phyloP scores from a whole-genome alignment of 257 asterid species.

The Jacaranda mimosifolia region DNA sequence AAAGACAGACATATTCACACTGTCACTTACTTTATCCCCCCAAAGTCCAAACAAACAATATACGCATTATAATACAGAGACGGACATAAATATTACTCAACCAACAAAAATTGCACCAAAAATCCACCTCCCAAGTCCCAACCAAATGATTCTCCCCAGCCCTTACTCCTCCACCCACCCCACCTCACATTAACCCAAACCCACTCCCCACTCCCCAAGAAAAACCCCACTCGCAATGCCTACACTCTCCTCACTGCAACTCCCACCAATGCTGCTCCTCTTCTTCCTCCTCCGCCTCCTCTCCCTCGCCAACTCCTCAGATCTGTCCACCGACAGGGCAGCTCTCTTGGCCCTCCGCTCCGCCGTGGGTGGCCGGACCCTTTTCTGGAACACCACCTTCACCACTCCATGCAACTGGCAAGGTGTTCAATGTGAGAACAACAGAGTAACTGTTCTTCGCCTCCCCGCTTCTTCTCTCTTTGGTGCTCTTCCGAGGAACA shows the following conservation, averaged over 20 bases:
- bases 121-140: constrained; percentile 11
- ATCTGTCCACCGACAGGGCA: constrained; percentile 62
- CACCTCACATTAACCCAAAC: constrained; percentile 26
- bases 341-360: constrained; percentile 74
- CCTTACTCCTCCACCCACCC: neutral
- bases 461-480: constrained; percentile 77
- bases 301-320: constrained; percentile 45
- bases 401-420: constrained; percentile 74
- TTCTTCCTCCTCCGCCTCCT: constrained; percentile 43
- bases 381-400: constrained; percentile 63
- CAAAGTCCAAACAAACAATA: neutral
- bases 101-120: constrained; percentile 14
- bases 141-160: constrained; percentile 34
- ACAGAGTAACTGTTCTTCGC: constrained; percentile 71
- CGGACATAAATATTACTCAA: neutral
- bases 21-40: constrained; percentile 30
- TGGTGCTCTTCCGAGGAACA: constrained; percentile 57
- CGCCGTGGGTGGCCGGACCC: constrained; percentile 74
- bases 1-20: constrained; percentile 32
- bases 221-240: constrained; percentile 34
- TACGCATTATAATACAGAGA: neutral
- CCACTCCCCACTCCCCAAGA: constrained; percentile 13
- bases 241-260: constrained; percentile 2
- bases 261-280: constrained; percentile 40
- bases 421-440: constrained; percentile 66